Percentiles rank a stretch among this genome's conserved stretches.
Conservation (phyloP, 306 rosid species). For the Erythrophleum fordii region DNA sequence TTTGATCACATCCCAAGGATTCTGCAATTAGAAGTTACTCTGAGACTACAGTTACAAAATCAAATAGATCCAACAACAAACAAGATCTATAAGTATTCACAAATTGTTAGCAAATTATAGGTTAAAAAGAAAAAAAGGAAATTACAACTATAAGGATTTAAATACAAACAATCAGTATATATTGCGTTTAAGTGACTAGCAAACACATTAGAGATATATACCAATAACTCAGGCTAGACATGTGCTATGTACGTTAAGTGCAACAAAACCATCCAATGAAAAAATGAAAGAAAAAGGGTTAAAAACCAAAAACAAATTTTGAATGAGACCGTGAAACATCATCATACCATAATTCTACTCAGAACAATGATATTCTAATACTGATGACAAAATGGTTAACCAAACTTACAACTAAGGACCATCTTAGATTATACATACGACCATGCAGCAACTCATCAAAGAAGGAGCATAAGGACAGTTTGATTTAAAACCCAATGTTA, state of each 20-base stretch:
- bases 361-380: background rate
- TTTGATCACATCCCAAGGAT: conserved; percentile 82
- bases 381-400: background rate
- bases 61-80: conserved; percentile 17
- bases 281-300: too few relatives aligned
- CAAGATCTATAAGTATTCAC: conserved; percentile 1
- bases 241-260: background rate
- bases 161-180: background rate
- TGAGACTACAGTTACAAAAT: conserved; percentile 25
- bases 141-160: background rate
- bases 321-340: background rate
- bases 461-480: background rate
- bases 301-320: background rate
- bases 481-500: background rate
- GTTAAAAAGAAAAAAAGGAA: background rate
- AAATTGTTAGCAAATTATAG: conserved; percentile 5
- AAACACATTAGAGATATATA: too few relatives aligned
- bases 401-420: background rate
- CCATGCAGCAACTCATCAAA: background rate
- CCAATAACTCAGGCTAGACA: too few relatives aligned
- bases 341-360: background rate
- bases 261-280: background rate
- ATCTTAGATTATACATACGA: background rate
- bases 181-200: background rate
- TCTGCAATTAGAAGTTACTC: conserved; percentile 58